A percentile compares a stretch with the other conserved stretches of the same genome.
phyloP scores from a whole-genome alignment of 2,329 filamentous ascomycete genomes.

The Colletotrichum sp. region DNA sequence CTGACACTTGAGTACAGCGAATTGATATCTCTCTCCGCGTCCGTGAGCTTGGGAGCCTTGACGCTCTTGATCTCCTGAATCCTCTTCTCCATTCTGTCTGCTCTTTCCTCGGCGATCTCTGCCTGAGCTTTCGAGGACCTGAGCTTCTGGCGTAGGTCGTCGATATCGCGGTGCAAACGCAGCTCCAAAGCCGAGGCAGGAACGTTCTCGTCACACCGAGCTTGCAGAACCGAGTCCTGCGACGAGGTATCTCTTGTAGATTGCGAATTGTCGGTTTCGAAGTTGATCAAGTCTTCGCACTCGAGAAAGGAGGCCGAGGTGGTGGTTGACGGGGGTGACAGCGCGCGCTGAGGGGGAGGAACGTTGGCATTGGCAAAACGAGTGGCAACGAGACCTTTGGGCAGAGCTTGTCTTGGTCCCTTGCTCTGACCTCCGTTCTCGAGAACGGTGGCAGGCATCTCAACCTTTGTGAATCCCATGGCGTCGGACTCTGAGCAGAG shows the following conservation, averaged over 20 bases:
- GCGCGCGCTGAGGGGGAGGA: background rate
- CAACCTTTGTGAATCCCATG: constrained; percentile 17
- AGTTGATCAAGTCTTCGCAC: background rate
- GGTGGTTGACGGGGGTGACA: background rate
- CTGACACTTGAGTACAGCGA: constrained; percentile 23
- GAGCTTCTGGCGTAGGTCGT: constrained; percentile 19
- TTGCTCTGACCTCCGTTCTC: background rate
- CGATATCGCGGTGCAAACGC: constrained; percentile 24
- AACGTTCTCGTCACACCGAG: background rate
- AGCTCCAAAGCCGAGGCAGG: background rate
- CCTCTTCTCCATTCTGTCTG: constrained; percentile 27
- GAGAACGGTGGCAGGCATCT: background rate
- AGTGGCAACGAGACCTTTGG: constrained; percentile 13
- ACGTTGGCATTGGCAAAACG: constrained; percentile 4
- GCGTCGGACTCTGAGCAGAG: background rate
- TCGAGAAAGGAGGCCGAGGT: background rate
- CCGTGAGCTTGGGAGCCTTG: constrained; percentile 26
- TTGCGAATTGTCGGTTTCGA: background rate
- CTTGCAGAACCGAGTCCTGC: background rate
- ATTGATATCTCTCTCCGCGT: constrained; percentile 28
- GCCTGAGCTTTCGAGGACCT: background rate
- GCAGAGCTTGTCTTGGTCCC: constrained; percentile 16
- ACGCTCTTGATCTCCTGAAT: constrained; percentile 27
- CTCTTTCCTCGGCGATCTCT: constrained; percentile 34
- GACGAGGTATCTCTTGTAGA: background rate